A percentile compares a stretch with the other conserved stretches of the same genome.
These are phyloP conservation scores for Rhynchosporium secalis DNA, from an alignment of 2,329 filamentous ascomycete species.

Conservation along the genomic window DNA sequence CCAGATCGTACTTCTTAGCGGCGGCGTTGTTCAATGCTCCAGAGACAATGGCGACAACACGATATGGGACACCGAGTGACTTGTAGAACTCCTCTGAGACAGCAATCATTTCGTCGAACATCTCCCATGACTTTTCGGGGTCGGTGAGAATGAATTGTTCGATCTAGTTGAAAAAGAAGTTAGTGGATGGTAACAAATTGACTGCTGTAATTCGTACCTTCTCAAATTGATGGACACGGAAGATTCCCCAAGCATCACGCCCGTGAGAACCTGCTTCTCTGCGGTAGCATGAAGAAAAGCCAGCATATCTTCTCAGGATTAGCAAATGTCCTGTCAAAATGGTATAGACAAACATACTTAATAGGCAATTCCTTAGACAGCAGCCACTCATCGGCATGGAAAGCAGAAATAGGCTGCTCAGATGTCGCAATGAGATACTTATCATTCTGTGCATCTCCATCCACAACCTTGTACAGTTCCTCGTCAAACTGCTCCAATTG, in stretches of 20 bases:
- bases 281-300: conserved; percentile 92
- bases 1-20: conserved; percentile 91
- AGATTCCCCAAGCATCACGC: conserved; percentile 95
- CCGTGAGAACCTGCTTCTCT: conserved; percentile 92
- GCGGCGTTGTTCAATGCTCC: conserved; percentile 89
- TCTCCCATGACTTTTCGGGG: conserved; percentile 88
- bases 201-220: conserved; percentile 55
- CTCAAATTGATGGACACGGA: conserved; percentile 97
- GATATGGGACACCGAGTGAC: conserved; percentile 84
- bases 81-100: conserved; percentile 95
- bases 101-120: conserved; percentile 89
- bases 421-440: conserved; percentile 80
- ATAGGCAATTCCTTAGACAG: conserved; percentile 81
- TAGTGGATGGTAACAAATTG: not conserved
- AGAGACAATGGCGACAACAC: conserved; percentile 92
- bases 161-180: conserved; percentile 49
- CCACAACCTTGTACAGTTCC: conserved; percentile 95
- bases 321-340: conserved; percentile 1
- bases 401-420: conserved; percentile 91
- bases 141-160: conserved; percentile 81
- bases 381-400: conserved; percentile 94
- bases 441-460: conserved; percentile 82
- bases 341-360: conserved; percentile 55
- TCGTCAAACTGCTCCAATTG: conserved; percentile 98
- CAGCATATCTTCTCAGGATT: conserved; percentile 58